Conservation (phyloP, 805 yeast genomes). For the Metschnikowia noctiluminum region DNA sequence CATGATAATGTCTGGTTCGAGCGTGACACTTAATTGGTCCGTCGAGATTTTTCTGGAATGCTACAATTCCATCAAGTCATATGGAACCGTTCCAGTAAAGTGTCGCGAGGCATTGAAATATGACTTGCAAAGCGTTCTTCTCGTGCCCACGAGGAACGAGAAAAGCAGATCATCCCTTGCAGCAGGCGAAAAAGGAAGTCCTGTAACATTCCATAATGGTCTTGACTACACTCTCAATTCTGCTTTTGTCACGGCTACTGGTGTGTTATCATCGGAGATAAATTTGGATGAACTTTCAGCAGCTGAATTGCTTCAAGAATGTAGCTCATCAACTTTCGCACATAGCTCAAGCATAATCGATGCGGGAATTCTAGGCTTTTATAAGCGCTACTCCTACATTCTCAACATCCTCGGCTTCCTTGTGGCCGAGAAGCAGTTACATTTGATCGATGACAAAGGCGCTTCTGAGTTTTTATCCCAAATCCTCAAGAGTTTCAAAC, state of each 20-base stretch:
- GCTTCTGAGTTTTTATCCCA: conserved; percentile 31
- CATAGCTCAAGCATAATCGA: conserved; percentile 52
- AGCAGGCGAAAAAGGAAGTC: conserved; percentile 13
- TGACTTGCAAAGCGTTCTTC: conserved; percentile 32
- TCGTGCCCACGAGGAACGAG: conserved; percentile 34
- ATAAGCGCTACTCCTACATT: conserved; percentile 67
- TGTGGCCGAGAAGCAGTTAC: conserved; percentile 21
- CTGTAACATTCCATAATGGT: conserved; percentile 50
- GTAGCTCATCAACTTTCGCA: conserved; percentile 36
- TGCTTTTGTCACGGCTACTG: conserved; percentile 59
- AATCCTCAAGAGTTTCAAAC: conserved; percentile 52
- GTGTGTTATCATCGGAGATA: conserved; percentile 51
- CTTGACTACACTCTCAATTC: conserved; percentile 60
- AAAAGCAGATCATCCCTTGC: conserved; percentile 14
- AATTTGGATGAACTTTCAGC: conserved; percentile 69
- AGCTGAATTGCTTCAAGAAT: conserved; percentile 61
- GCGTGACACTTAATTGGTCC: conserved; percentile 12
- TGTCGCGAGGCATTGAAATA: conserved; percentile 16
- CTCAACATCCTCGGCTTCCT: conserved; percentile 53
- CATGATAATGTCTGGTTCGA: neutral
- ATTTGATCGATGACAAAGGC: conserved; percentile 20
- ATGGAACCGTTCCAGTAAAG: conserved; percentile 5
- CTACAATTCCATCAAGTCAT: conserved; percentile 15
- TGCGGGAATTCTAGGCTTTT: conserved; percentile 65
- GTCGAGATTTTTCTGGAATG: conserved; percentile 12